Conservation (phyloP, 805 yeast genomes). For the Wickerhamiella hasegawae region DNA sequence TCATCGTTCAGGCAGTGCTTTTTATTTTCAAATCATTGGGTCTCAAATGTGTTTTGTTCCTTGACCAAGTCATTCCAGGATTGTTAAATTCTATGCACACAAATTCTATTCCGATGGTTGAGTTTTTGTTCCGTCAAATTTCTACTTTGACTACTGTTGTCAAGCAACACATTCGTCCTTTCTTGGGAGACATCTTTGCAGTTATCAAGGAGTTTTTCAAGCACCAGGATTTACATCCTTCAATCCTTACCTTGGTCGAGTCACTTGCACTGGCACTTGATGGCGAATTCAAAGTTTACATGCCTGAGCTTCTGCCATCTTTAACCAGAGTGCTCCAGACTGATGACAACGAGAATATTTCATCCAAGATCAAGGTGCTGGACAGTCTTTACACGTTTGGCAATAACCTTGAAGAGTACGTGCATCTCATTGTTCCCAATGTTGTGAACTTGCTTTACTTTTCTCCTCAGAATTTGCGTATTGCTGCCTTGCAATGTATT, state of each 20-base stretch:
- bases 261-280: conserved; percentile 73
- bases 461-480: conserved; percentile 40
- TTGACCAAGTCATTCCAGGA: conserved; percentile 79
- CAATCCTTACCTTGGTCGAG: conserved; percentile 67
- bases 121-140: conserved; percentile 78
- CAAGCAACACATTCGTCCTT: conserved; percentile 79
- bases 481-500: conserved; percentile 64
- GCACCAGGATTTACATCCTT: conserved; percentile 48
- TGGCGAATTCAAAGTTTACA: conserved; percentile 76
- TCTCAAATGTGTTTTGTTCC: conserved; percentile 72
- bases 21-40: conserved; percentile 83
- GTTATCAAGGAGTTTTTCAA: conserved; percentile 62
- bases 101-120: conserved; percentile 55
- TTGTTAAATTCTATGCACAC: conserved; percentile 69
- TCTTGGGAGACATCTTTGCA: conserved; percentile 55
- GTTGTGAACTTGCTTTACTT: conserved; percentile 67
- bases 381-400: conserved; percentile 79
- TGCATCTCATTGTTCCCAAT: conserved; percentile 76
- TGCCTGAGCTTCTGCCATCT: conserved; percentile 63
- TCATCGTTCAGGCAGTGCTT: conserved; percentile 87
- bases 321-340: conserved; percentile 62
- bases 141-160: conserved; percentile 68
- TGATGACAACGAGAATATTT: conserved; percentile 31
- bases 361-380: conserved; percentile 43
- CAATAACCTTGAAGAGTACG: conserved; percentile 70